Conservation (phyloP, 768 basidiomycete genomes). For the Naganishia kalamii region DNA sequence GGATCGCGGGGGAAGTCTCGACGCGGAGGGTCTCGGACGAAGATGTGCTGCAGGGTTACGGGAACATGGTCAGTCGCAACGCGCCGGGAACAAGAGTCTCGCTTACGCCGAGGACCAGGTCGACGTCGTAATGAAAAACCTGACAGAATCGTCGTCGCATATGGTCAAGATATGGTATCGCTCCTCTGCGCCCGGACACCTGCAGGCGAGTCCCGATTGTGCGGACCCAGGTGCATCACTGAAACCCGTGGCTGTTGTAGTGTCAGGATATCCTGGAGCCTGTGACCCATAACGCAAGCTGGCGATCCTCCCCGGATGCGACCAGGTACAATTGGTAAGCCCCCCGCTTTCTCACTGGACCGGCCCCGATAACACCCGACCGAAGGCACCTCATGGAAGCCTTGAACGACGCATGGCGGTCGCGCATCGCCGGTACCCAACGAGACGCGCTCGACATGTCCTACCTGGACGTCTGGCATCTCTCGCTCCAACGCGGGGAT, state of each 20-base stretch:
- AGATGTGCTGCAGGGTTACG: constrained; percentile 9
- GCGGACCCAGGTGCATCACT: too few relatives aligned
- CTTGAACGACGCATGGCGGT: constrained; percentile 14
- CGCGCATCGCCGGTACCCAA: not conserved
- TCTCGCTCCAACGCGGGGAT: constrained; percentile 14
- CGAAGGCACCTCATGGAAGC: constrained; percentile 16
- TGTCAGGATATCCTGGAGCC: not conserved
- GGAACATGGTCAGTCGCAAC: constrained; percentile 7
- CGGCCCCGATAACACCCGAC: too few relatives aligned
- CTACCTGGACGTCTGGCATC: constrained; percentile 19
- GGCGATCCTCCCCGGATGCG: not conserved
- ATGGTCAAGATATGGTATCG: constrained; percentile 8
- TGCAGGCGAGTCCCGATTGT: not conserved
- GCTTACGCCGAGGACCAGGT: not conserved
- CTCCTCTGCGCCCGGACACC: constrained; percentile 11
- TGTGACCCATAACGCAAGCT: not conserved
- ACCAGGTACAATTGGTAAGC: not conserved
- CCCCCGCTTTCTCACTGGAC: too few relatives aligned
- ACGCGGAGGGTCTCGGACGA: not conserved
- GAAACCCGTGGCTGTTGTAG: not conserved
- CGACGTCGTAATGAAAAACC: not conserved
- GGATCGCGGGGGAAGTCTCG: constrained; percentile 5
- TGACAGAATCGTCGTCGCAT: not conserved
- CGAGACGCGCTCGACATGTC: not conserved
- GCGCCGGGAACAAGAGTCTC: not conserved